These are phyloP conservation scores for Miscanthus lutarioriparius DNA, from an alignment of 176 grass and related monocot species.

Conservation along the genomic window DNA sequence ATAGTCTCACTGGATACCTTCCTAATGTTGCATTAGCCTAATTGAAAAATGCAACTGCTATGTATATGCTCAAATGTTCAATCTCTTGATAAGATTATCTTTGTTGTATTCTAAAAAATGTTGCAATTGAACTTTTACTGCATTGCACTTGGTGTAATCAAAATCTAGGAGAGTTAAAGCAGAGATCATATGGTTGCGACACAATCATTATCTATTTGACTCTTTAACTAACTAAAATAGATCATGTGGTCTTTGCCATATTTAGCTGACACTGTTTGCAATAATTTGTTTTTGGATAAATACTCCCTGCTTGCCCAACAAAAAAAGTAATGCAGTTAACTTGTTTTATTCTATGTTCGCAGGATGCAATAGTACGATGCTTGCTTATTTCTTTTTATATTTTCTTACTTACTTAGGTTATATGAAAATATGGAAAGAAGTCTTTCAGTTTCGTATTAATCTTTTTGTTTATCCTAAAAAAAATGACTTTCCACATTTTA, in stretches of 20 bases:
- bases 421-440: background rate
- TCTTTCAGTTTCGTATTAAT: background rate
- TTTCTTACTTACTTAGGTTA: background rate
- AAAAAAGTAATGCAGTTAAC: background rate
- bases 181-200: background rate
- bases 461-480: slow-evolving; percentile 13
- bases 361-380: background rate
- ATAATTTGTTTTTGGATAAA: background rate
- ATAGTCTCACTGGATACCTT: background rate
- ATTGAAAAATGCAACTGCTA: background rate
- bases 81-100: background rate
- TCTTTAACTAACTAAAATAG: background rate
- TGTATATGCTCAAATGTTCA: background rate
- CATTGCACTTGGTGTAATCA: background rate
- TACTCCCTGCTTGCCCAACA: background rate
- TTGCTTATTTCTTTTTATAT: slow-evolving; percentile 14
- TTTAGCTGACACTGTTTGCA: background rate
- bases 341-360: background rate
- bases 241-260: background rate
- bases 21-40: background rate
- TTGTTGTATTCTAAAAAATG: background rate
- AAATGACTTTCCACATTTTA: slow-evolving; percentile 17
- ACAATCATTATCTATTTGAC: background rate
- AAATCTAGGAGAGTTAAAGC: background rate
- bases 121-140: background rate